These are phyloP conservation scores for Clathrospora elynae DNA, from an alignment of 2,329 filamentous ascomycete species.

Conservation along the genomic window DNA sequence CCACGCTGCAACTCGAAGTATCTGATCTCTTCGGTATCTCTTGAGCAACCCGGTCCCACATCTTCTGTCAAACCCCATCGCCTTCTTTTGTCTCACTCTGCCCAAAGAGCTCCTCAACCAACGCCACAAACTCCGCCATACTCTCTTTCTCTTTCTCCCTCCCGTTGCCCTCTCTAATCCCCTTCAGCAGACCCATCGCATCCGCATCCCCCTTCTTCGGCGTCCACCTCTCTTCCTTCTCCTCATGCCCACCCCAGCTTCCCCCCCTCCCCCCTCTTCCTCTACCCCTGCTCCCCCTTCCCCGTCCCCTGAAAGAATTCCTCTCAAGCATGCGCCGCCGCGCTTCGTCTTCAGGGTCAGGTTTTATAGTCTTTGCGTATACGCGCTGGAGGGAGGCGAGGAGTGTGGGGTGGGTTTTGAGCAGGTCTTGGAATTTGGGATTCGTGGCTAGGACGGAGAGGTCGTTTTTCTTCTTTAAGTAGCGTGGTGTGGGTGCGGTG, in stretches of 20 bases:
- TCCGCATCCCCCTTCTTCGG: conserved; percentile 40
- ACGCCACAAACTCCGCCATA: conserved; percentile 49
- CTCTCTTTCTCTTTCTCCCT: conserved; percentile 46
- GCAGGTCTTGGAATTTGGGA: conserved; percentile 33
- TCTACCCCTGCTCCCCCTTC: conserved; percentile 22
- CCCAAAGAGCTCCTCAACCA: conserved; percentile 35
- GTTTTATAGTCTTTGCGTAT: conserved; percentile 43
- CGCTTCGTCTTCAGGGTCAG: conserved; percentile 33
- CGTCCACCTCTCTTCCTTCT: conserved; percentile 30
- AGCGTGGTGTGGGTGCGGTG: conserved; percentile 37
- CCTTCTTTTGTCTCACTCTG: conserved; percentile 5
- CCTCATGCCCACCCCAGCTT: conserved; percentile 19
- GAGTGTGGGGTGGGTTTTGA: conserved; percentile 33
- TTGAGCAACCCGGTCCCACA: no score
- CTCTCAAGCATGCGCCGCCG: conserved; percentile 19
- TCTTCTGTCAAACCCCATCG: no score
- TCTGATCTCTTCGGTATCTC: no score
- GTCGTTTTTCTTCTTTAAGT: conserved; percentile 39
- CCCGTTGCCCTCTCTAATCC: conserved; percentile 32
- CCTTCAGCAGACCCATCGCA: conserved; percentile 36
- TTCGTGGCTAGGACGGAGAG: conserved; percentile 40
- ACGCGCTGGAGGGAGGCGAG: conserved; percentile 38
- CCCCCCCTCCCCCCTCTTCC: conserved; percentile 23
- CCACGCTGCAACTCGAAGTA: no score
- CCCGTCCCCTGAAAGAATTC: conserved; percentile 23